These are phyloP conservation scores for Acorus calamus DNA, from an alignment of 106 monocot genomes.

Conservation along the genomic window DNA sequence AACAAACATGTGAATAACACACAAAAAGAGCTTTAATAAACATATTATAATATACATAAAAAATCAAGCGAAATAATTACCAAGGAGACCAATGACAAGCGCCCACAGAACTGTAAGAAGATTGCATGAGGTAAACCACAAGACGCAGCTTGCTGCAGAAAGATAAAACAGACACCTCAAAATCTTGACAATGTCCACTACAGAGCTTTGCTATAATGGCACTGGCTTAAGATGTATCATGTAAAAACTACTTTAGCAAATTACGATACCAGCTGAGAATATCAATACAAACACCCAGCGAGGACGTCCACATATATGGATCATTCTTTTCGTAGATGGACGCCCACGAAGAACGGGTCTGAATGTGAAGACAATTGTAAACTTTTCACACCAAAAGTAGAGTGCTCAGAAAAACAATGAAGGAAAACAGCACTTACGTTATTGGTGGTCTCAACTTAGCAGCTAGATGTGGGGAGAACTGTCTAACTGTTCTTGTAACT, in stretches of 20 bases:
- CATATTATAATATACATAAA: neutral
- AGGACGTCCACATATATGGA: slow-evolving; percentile 91
- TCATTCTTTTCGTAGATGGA: slow-evolving; percentile 61
- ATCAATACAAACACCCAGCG: slow-evolving; percentile 91
- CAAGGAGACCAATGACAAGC: slow-evolving; percentile 48
- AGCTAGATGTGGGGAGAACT: slow-evolving; percentile 81
- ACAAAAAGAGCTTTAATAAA: neutral
- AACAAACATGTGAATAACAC: slow-evolving; percentile 4
- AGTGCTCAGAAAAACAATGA: neutral
- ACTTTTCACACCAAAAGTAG: neutral
- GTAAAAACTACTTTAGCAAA: too few relatives aligned
- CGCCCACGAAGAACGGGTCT: slow-evolving; percentile 94
- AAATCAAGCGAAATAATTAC: slow-evolving; percentile 21
- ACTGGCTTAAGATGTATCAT: neutral
- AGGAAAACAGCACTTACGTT: slow-evolving; percentile 27
- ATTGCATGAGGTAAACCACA: slow-evolving; percentile 62
- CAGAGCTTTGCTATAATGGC: too few relatives aligned
- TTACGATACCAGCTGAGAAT: slow-evolving; percentile 56
- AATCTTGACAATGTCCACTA: too few relatives aligned
- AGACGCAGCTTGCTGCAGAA: slow-evolving; percentile 50
- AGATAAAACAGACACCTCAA: neutral
- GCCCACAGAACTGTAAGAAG: slow-evolving; percentile 72
- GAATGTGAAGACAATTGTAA: slow-evolving; percentile 3
- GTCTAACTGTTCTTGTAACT: slow-evolving; percentile 68
- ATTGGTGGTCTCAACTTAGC: slow-evolving; percentile 85